Conservation (phyloP, 192 early-diverging fungal genomes). For the Rhizoclosmatium globosum region DNA sequence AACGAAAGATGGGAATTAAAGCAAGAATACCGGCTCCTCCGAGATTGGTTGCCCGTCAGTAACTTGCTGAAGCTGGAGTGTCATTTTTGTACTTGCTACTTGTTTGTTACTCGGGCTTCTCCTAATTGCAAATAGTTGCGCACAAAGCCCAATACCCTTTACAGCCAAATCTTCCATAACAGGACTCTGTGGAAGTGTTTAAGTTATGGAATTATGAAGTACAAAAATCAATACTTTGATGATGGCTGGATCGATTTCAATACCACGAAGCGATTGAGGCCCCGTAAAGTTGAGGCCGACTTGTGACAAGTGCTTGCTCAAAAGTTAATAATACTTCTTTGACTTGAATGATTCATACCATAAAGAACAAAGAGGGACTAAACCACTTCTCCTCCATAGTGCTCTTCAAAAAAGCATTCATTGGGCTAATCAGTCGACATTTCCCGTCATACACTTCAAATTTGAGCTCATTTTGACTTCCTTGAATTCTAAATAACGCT, state of each 20-base stretch:
- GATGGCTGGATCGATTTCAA: constrained; percentile 56
- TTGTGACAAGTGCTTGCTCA: constrained; percentile 45
- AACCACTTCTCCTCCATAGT: constrained; percentile 38
- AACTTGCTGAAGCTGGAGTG: constrained; percentile 39
- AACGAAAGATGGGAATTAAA: not conserved
- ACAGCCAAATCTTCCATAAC: constrained; percentile 47
- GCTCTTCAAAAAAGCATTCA: constrained; percentile 35
- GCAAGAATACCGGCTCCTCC: constrained; percentile 22
- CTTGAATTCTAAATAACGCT: constrained; percentile 50
- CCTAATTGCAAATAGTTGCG: constrained; percentile 31
- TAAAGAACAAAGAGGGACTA: constrained; percentile 51
- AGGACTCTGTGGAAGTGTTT: constrained; percentile 46
- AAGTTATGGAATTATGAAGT: not conserved
- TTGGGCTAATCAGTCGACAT: constrained; percentile 46
- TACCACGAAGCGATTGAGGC: constrained; percentile 49
- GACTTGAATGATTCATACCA: constrained; percentile 31
- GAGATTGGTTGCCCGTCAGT: not conserved
- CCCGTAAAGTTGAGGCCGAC: constrained; percentile 57
- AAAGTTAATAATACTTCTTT: not conserved
- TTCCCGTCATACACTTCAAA: constrained; percentile 53
- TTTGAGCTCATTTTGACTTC: constrained; percentile 48
- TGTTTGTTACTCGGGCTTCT: constrained; percentile 45
- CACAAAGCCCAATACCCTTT: constrained; percentile 50
- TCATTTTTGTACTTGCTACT: constrained; percentile 48
- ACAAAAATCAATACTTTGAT: constrained; percentile 46